Evolutionary conservation across 352 stramenopile genomes (phyloP).

Genomic region (Albugo candida): DNA sequence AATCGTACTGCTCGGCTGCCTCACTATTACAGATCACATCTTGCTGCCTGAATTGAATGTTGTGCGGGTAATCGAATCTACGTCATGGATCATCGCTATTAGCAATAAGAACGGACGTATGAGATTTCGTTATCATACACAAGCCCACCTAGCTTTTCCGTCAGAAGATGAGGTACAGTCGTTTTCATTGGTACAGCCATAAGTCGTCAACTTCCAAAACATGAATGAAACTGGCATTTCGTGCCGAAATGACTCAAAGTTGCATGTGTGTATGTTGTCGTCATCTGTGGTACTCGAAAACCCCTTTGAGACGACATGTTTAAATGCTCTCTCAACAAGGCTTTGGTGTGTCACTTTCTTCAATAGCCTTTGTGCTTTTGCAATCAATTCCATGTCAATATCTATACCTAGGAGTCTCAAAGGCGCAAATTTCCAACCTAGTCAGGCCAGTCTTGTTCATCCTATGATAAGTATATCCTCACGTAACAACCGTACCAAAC

Average conservation of each 20-base stretch:
- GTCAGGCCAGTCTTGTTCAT: neutral
- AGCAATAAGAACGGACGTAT: too few species aligned
- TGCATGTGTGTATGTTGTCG: too few species aligned
- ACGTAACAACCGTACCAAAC: slow-evolving; percentile 17
- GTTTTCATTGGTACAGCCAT: too few species aligned
- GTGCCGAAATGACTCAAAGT: too few species aligned
- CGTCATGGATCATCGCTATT: too few species aligned
- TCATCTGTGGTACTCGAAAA: too few species aligned
- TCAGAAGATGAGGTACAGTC: too few species aligned
- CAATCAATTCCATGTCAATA: slow-evolving; percentile 45
- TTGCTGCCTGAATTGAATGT: slow-evolving; percentile 70
- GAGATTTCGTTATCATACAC: too few species aligned
- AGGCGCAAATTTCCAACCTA: slow-evolving; percentile 28
- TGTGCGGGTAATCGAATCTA: slow-evolving; percentile 43
- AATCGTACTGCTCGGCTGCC: slow-evolving; percentile 21
- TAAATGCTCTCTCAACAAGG: slow-evolving; percentile 23
- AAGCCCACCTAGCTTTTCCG: too few species aligned
- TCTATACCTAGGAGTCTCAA: slow-evolving; percentile 49
- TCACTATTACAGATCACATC: slow-evolving; percentile 25
- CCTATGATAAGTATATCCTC: neutral
- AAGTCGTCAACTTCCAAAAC: too few species aligned
- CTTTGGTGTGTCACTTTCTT: slow-evolving; percentile 37
- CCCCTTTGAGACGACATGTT: slow-evolving; percentile 11
- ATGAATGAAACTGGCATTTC: too few species aligned
- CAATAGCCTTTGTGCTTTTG: slow-evolving; percentile 28